These are phyloP conservation scores for Sporisorium iseilematis-ciliati DNA, from an alignment of 1,284 basidiomycete genomes.

Conservation along the genomic window DNA sequence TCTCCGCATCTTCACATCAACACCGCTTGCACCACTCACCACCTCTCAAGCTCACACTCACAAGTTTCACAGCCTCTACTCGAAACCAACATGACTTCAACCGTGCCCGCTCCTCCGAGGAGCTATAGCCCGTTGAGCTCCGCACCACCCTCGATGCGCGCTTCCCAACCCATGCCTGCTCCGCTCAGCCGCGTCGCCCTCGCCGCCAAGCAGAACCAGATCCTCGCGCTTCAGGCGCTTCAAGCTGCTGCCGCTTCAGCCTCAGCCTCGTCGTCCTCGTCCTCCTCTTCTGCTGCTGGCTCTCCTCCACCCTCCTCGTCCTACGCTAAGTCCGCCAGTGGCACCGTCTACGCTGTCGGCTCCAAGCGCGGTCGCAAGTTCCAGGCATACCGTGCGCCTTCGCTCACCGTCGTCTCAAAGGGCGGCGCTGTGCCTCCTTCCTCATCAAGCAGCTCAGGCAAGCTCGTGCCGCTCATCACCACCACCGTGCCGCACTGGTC, in stretches of 20 bases:
- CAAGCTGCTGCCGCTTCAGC: conserved; percentile 41
- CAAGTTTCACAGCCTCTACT: neutral
- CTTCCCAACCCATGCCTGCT: conserved; percentile 44
- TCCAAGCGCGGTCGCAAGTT: conserved; percentile 48
- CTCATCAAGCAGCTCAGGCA: conserved; percentile 1
- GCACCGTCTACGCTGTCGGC: conserved; percentile 12
- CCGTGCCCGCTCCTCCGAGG: conserved; percentile 34
- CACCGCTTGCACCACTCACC: neutral
- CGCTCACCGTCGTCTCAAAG: conserved; percentile 12
- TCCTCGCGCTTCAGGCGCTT: conserved; percentile 47
- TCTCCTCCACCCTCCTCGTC: conserved; percentile 39
- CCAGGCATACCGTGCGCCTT: conserved; percentile 42
- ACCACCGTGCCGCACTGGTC: conserved; percentile 51
- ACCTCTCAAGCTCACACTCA: conserved; percentile 4
- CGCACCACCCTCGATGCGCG: conserved; percentile 24
- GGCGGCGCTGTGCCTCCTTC: neutral
- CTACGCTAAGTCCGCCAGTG: conserved; percentile 19
- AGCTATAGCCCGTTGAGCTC: conserved; percentile 22
- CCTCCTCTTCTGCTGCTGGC: conserved; percentile 37
- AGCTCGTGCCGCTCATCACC: conserved; percentile 37
- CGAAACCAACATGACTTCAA: conserved; percentile 24
- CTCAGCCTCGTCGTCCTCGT: conserved; percentile 30
- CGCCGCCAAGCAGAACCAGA: conserved; percentile 51
- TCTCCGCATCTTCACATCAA: neutral
- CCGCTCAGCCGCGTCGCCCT: conserved; percentile 47